These are phyloP conservation scores for Plasmodium fragile DNA, from an alignment of 169 alveolate genomes.

Conservation along the genomic window DNA sequence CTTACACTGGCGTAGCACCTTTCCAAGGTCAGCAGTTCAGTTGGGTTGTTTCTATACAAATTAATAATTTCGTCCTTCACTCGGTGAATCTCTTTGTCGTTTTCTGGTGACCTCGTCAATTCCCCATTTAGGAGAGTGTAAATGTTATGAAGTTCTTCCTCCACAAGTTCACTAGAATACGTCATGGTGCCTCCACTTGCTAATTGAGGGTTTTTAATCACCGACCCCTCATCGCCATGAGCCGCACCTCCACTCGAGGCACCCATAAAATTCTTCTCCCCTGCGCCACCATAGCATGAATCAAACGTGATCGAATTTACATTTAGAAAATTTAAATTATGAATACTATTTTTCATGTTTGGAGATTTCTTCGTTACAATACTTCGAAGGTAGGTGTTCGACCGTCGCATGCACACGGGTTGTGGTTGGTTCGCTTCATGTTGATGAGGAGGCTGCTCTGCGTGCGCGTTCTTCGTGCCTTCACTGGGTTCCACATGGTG, in stretches of 20 bases:
- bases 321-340: constrained; percentile 21
- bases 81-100: constrained; percentile 36
- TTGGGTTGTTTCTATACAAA: constrained; percentile 19
- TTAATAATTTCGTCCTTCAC: constrained; percentile 49
- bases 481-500: neutral
- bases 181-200: neutral
- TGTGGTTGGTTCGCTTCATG: neutral
- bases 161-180: neutral
- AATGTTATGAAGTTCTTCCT: constrained; percentile 47
- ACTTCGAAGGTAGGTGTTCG: constrained; percentile 30
- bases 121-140: constrained; percentile 2
- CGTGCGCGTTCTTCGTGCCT: neutral
- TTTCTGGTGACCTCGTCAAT: neutral
- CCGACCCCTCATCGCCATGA: neutral
- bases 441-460: neutral
- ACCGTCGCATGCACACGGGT: constrained; percentile 6
- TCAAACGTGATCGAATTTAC: constrained; percentile 58
- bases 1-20: constrained; percentile 8
- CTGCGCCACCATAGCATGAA: neutral
- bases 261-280: neutral
- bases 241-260: neutral
- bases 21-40: constrained; percentile 4
- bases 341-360: constrained; percentile 59
- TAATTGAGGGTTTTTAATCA: neutral
- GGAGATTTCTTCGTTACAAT: constrained; percentile 36